Base-by-base conservation (phyloP, 2,329 filamentous ascomycete genomes). In the Sarocladiaceae sp. region DNA sequence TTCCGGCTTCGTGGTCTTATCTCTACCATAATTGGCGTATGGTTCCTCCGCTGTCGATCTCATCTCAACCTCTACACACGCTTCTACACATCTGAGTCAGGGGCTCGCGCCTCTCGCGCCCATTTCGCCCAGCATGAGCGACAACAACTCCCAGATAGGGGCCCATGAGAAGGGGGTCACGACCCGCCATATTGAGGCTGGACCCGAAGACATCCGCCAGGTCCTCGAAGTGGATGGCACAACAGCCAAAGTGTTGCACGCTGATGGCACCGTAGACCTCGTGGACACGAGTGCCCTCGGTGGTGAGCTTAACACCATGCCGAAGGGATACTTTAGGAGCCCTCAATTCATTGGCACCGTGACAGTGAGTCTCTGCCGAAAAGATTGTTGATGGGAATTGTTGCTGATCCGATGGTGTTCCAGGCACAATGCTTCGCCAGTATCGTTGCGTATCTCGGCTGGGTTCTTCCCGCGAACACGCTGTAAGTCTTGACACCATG, bases 281-380 rank as follows among this genome's bases (percentile, higher is more conserved):
- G 57, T 70, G 47, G 66, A 69, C 48, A 51, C 59, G 3, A 57
- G 65, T 24, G 66, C 65, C 33, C 53, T 70, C n/a, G 68, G 68
- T 5, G 67, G 67, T 7, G 62, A 65, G 3, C 45, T 63, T 4
- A 58, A 61, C 5, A 53, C 55, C 9, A 67, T 71, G 65, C 67
- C 65, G 1, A 43, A 45, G 21, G 65, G 67, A 11, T 69, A 70
- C 54, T 69, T 63, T 50, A 53, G 50, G 23, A 68, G 62, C 39
- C 45, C 56, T 2, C 58, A 63, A 33, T 69, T 70, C 47, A 55
- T 69, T 26, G 64, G 66, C 4, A 70, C 66, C 5, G 57, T 69
- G 1, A 48, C 54, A 31, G 59, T 62, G 51, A 39, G 58, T 51
- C 20, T n/a, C n/a, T 15, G 18, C 29, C 4, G 18, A 16, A 16